Conservation (phyloP, 2,329 filamentous ascomycete genomes). For the Alternaria alternata region DNA sequence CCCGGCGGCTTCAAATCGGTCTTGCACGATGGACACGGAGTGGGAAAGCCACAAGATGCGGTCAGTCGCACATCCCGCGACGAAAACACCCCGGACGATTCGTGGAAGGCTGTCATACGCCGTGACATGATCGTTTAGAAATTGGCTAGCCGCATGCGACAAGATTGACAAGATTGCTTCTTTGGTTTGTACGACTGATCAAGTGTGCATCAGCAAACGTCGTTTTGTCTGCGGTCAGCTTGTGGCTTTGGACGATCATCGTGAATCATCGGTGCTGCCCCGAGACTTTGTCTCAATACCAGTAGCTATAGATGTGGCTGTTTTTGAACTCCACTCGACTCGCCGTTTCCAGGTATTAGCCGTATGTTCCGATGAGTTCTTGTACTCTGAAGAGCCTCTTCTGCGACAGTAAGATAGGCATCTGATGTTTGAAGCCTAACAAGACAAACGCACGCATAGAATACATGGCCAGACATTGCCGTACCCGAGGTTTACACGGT, state of each 20-base stretch:
- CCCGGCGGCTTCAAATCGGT: slow-evolving; percentile 1
- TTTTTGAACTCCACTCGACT: neutral
- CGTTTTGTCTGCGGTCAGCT: neutral
- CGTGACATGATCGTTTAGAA: neutral
- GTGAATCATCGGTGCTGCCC: neutral
- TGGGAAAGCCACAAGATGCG: neutral
- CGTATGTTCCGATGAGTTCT: slow-evolving; percentile 28
- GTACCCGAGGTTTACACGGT: slow-evolving; percentile 27
- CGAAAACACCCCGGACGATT: neutral
- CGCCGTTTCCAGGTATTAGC: neutral
- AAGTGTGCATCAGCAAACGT: neutral
- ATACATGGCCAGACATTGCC: slow-evolving; percentile 41
- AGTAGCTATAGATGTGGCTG: neutral
- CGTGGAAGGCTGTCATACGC: neutral
- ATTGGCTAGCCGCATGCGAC: no score
- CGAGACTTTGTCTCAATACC: neutral
- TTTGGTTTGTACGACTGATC: neutral
- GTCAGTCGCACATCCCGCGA: neutral
- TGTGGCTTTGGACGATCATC: neutral
- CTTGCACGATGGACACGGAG: neutral
- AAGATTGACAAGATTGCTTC: neutral
- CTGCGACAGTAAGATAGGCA: slow-evolving; percentile 34
- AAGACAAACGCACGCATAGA: slow-evolving; percentile 35
- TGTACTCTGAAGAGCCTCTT: slow-evolving; percentile 40
- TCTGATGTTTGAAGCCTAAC: slow-evolving; percentile 36